phyloP scores from a whole-genome alignment of 176 grass and related monocot genomes.

The Phoenix dactylifera region DNA sequence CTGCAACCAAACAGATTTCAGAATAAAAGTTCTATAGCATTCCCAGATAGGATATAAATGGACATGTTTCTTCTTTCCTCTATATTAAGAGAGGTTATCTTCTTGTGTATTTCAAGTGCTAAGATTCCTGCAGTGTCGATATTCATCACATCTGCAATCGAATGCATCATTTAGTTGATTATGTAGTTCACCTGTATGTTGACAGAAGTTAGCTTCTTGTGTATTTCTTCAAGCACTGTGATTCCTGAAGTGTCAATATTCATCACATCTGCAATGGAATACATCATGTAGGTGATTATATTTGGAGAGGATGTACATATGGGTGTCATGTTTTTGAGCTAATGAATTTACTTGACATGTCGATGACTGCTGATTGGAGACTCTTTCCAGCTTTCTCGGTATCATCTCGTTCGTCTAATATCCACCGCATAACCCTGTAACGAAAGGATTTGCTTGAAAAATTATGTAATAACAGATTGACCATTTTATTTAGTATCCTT shows the following conservation, averaged over 20 bases:
- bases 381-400: conserved; percentile 34
- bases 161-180: not conserved
- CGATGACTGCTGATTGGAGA: conserved; percentile 54
- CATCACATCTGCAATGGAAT: conserved; percentile 46
- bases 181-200: conserved; percentile 51
- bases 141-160: conserved; percentile 59
- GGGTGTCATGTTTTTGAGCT: too few species aligned
- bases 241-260: conserved; percentile 92
- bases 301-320: too few species aligned
- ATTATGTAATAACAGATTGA: too few species aligned
- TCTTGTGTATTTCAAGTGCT: conserved; percentile 51
- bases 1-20: conserved; percentile 22
- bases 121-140: conserved; percentile 79
- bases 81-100: conserved; percentile 33
- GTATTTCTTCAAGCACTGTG: conserved; percentile 46
- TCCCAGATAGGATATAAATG: too few species aligned
- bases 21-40: too few species aligned
- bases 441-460: not conserved
- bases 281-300: not conserved
- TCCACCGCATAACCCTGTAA: conserved; percentile 53
- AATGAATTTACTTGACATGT: conserved; percentile 64
- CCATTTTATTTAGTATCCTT: too few species aligned
- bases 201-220: conserved; percentile 48
- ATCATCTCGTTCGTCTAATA: conserved; percentile 33
- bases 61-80: not conserved